phyloP scores from a whole-genome alignment of 805 yeast genomes.

The Schwanniomyces sp. region DNA sequence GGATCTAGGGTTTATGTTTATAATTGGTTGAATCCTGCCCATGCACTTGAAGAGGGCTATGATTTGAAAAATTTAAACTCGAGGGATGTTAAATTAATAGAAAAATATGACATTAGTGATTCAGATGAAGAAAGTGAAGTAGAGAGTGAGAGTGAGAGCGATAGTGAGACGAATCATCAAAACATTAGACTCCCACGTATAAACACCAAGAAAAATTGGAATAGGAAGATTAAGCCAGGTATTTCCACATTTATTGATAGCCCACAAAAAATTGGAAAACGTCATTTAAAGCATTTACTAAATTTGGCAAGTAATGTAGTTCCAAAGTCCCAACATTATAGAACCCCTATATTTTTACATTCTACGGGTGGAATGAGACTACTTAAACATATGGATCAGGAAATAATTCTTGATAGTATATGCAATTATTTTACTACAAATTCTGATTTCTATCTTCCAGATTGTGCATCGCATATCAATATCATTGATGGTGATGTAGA shows the following conservation, averaged over 20 bases:
- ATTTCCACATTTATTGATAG: conserved; percentile 49
- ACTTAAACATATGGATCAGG: conserved; percentile 52
- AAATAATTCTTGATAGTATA: conserved; percentile 42
- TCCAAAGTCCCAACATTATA: conserved; percentile 56
- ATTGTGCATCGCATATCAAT: conserved; percentile 58
- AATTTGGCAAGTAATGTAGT: conserved; percentile 48
- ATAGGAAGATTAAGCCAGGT: conserved; percentile 55
- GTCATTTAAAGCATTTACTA: conserved; percentile 51
- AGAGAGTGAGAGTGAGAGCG: conserved; percentile 7
- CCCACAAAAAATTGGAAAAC: conserved; percentile 52
- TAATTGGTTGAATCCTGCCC: conserved; percentile 48
- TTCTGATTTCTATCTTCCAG: conserved; percentile 57
- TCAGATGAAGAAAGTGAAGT: conserved; percentile 8
- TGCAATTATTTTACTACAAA: conserved; percentile 50
- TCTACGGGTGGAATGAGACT: conserved; percentile 71
- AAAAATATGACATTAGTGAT: conserved; percentile 8
- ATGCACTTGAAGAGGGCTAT: conserved; percentile 21
- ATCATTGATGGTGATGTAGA: conserved; percentile 65
- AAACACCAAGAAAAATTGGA: conserved; percentile 44
- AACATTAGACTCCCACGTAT: conserved; percentile 28
- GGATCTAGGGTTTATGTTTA: conserved; percentile 65
- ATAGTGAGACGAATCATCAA: not conserved
- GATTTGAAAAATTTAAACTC: conserved; percentile 10
- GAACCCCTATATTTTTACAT: conserved; percentile 70
- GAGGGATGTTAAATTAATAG: conserved; percentile 10